Evolutionary conservation across 257 asterid genomes (phyloP).

Genomic region (Solanum peruvianum): DNA sequence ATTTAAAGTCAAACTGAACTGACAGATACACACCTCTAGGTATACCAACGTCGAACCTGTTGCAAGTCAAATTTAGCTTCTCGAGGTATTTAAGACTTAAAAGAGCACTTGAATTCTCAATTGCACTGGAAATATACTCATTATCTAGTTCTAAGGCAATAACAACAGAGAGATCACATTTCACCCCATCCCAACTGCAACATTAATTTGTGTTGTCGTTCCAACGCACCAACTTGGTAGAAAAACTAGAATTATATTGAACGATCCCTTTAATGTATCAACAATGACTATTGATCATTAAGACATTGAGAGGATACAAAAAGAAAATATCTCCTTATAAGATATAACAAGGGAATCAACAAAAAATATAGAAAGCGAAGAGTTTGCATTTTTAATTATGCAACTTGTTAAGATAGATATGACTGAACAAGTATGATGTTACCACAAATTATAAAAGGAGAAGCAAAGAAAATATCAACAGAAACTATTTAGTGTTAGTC

Average conservation of each 20-base stretch:
- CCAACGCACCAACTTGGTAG: slow-evolving; percentile 25
- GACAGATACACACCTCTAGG: neutral
- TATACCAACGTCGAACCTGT: neutral
- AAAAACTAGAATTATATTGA: neutral
- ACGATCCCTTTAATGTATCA: slow-evolving; percentile 29
- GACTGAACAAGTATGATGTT: neutral
- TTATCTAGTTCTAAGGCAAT: neutral
- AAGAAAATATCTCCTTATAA: neutral
- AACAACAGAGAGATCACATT: neutral
- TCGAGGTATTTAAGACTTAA: neutral
- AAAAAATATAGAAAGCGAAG: slow-evolving; percentile 26
- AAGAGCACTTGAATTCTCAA: slow-evolving; percentile 3
- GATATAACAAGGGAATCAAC: slow-evolving; percentile 8
- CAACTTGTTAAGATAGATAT: neutral
- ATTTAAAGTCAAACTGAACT: too few relatives aligned
- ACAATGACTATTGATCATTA: slow-evolving; percentile 21
- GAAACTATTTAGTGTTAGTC: neutral
- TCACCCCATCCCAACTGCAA: neutral
- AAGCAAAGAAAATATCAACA: neutral
- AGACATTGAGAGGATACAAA: slow-evolving; percentile 26
- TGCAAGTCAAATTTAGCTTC: slow-evolving; percentile 6
- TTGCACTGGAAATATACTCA: neutral
- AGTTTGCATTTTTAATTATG: slow-evolving; percentile 28
- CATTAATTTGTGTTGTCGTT: neutral
- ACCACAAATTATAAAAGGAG: neutral